Evolutionary conservation across 352 stramenopile genomes (phyloP), one percentile per base, ranked within the genome.

Genomic region (Blastocystis sp.): DNA sequence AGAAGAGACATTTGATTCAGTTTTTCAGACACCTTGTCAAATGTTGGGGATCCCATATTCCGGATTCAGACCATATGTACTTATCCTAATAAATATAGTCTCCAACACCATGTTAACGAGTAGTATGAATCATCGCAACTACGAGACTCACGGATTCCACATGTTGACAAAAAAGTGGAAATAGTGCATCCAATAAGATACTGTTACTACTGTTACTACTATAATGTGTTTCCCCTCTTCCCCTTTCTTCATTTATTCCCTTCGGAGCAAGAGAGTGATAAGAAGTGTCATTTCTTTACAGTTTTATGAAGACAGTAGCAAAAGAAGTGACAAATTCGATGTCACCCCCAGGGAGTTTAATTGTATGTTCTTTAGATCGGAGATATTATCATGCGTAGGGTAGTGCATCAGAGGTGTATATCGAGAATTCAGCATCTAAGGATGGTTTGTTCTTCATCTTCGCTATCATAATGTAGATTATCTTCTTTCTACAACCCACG

Each of bases 321-420:
- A 27, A 30, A 48, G 70, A 81, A 81, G 70, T 81, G 70, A 62
- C 42, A 33, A 60, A 81, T 64, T 64, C 44, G 40, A 64, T 64
- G 70, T 81, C 70, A 60, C 70, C 70, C 15, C 17, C 51, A 37
- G 70, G 51, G 54, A 64, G 24, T 40, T n/a, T 81, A 24, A 81
- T 81, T 35, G 70, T 81, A 64, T 53, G 33, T 56, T 30, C 7
- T 22, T 60, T 33, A 22, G n/a, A 30, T 11, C 5, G 19, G 40
- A 24, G 7, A 35, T 33, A 33, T 59, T 58, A 27, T 62, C 51
- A 35, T 51, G 40, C 22, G 17, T 44, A 60, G 51, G 70, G 70
- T 62, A 81, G 33, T 78, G 66, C 66, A 33, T 78, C 66, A 56
- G 66, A 78, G 57, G 66, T 78, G 0, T 24, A 27, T 57, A 40